Percentiles rank a stretch among this genome's conserved stretches.
These are phyloP conservation scores for Lachnellula willkommii DNA, from an alignment of 2,329 filamentous ascomycete genomes.

Conservation along the genomic window DNA sequence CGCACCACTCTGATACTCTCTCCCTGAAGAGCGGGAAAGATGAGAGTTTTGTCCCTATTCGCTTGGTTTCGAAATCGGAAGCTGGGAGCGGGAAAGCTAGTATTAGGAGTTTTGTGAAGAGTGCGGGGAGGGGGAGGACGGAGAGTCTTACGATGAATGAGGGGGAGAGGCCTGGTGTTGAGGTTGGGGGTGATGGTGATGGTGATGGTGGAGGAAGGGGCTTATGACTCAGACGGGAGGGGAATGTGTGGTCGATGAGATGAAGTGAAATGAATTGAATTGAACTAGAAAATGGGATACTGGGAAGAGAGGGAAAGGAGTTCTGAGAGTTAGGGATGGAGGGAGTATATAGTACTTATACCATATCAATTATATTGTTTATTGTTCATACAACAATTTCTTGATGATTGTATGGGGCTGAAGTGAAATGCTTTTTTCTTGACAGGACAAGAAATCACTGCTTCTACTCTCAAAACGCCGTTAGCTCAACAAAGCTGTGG, in stretches of 20 bases:
- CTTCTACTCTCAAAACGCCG: neutral
- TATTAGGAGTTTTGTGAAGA: neutral
- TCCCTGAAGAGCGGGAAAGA: neutral
- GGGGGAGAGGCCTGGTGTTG: neutral
- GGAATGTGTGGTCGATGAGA: neutral
- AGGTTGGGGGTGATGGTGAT: neutral
- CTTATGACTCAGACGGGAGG: neutral
- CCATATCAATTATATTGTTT: neutral
- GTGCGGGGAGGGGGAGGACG: neutral
- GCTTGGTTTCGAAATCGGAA: neutral
- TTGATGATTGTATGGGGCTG: neutral
- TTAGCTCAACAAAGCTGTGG: neutral
- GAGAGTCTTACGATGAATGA: neutral
- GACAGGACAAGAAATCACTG: neutral
- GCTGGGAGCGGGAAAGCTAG: neutral
- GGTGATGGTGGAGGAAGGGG: neutral
- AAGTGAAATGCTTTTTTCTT: neutral
- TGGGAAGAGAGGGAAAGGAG: neutral
- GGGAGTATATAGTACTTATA: neutral
- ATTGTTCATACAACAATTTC: neutral
- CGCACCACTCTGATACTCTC: neutral
- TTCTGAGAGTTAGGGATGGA: neutral
- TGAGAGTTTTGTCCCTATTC: conserved; percentile 1
- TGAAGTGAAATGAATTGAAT: neutral
- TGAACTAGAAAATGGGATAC: too few relatives aligned